Evolutionary conservation across 2,329 filamentous ascomycete species (phyloP).

Genomic region (Gnomoniopsis sp.): DNA sequence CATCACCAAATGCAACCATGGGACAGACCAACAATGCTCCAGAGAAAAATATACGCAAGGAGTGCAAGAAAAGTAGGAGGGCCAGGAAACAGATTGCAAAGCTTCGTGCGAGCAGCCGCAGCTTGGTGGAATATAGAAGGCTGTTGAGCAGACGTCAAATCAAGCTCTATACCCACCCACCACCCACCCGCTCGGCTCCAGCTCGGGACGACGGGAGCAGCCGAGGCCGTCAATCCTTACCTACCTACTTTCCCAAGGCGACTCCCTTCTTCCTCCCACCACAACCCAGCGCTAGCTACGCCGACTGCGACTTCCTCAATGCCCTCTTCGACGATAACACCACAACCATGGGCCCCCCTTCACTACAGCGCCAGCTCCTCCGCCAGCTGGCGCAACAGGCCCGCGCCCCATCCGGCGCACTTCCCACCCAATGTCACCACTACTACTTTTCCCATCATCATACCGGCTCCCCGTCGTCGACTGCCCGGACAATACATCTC

Average conservation of each 20-base stretch:
- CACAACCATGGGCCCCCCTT: background rate
- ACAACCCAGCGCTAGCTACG: background rate
- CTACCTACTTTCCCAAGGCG: too few species aligned
- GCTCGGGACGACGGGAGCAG: background rate
- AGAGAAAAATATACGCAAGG: too few species aligned
- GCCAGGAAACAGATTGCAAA: too few species aligned
- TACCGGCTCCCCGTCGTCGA: background rate
- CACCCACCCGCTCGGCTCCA: background rate
- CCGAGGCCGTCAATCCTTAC: background rate
- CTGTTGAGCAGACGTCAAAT: background rate
- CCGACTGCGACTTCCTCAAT: background rate
- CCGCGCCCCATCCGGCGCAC: background rate
- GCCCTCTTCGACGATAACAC: background rate
- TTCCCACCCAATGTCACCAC: background rate
- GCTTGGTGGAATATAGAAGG: background rate
- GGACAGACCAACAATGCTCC: too few species aligned
- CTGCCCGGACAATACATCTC: background rate
- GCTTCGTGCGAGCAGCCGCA: too few species aligned
- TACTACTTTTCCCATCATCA: background rate
- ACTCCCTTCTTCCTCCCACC: background rate
- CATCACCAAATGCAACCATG: too few species aligned
- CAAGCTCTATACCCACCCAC: background rate
- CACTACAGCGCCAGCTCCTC: background rate
- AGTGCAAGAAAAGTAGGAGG: too few species aligned
- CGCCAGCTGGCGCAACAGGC: slow-evolving; percentile 1